A percentile compares a stretch with the other conserved stretches of the same genome.
phyloP scores from a whole-genome alignment of 2,329 filamentous ascomycete species.

The Hymenoscyphus scutula region DNA sequence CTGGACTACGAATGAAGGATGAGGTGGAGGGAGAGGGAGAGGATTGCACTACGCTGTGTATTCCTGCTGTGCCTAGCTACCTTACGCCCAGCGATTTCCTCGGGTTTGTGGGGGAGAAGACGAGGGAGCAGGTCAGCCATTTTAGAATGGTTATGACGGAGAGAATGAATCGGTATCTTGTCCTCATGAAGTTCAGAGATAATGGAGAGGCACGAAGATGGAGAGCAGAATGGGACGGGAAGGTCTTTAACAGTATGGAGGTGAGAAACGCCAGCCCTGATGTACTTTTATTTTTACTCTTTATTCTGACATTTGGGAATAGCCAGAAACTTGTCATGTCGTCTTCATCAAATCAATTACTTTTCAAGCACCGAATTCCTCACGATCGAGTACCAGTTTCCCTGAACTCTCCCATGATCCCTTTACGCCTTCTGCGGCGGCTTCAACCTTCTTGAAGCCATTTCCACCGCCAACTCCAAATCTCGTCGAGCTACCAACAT shows the following conservation, averaged over 20 bases:
- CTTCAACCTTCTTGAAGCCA: constrained; percentile 46
- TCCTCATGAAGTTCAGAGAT: constrained; percentile 88
- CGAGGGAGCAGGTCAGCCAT: constrained; percentile 82
- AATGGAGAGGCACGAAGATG: constrained; percentile 72
- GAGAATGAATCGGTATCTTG: constrained; percentile 87
- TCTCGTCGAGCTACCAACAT: constrained; percentile 88
- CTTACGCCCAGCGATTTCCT: constrained; percentile 88
- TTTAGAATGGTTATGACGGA: constrained; percentile 92
- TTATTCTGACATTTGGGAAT: constrained; percentile 2
- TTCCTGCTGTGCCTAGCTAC: constrained; percentile 91
- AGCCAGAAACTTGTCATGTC: constrained; percentile 92
- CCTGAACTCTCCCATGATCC: constrained; percentile 63
- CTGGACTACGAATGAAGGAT: constrained; percentile 26
- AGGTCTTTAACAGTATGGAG: constrained; percentile 88
- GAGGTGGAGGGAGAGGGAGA: constrained; percentile 39
- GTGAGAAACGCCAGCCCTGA: constrained; percentile 46
- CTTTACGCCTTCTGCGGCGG: constrained; percentile 55
- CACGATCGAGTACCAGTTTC: constrained; percentile 41
- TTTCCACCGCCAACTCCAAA: constrained; percentile 72
- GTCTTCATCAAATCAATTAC: constrained; percentile 92
- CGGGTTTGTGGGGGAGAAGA: constrained; percentile 86
- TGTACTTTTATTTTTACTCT: background rate
- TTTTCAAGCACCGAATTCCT: constrained; percentile 54
- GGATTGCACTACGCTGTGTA: constrained; percentile 84
- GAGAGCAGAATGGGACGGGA: constrained; percentile 86